A percentile compares a stretch with the other conserved stretches of the same genome.
Conservation (phyloP, 2,329 filamentous ascomycete species). For the Penicillium sp. region DNA sequence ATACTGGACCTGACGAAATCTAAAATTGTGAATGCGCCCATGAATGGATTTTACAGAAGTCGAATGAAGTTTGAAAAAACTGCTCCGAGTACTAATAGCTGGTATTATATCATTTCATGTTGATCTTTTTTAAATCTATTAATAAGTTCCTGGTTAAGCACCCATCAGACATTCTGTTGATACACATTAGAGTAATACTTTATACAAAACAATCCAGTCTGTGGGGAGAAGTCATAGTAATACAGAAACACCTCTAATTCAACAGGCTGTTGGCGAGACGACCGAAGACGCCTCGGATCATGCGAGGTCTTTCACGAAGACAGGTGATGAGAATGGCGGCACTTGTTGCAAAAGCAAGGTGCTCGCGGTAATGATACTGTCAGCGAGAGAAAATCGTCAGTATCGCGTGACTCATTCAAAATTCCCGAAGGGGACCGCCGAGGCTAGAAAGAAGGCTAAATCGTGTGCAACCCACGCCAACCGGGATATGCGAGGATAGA, state of each 20-base stretch:
- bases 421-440: conserved; percentile 11
- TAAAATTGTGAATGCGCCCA: too few species aligned
- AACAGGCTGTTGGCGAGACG: conserved; percentile 48
- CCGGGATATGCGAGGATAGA: conserved; percentile 16
- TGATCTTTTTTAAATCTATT: too few species aligned
- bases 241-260: conserved; percentile 22
- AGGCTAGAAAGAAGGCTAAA: conserved; percentile 9
- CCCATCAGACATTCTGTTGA: too few species aligned
- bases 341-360: conserved; percentile 67
- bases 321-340: conserved; percentile 72
- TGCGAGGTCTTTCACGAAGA: conserved; percentile 63
- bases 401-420: conserved; percentile 12
- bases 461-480: conserved; percentile 26
- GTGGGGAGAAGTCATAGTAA: conserved; percentile 7
- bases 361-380: conserved; percentile 70
- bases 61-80: too few species aligned
- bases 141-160: too few species aligned
- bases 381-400: conserved; percentile 28
- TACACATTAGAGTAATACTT: not conserved
- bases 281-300: conserved; percentile 72
- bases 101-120: too few species aligned
- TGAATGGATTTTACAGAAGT: too few species aligned
- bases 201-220: not conserved
- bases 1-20: too few species aligned
- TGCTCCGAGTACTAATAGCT: too few species aligned